Percentiles rank a stretch among this genome's conserved stretches.
phyloP scores from a whole-genome alignment of 2,329 filamentous ascomycete species.

The Ophiostoma piceae region DNA sequence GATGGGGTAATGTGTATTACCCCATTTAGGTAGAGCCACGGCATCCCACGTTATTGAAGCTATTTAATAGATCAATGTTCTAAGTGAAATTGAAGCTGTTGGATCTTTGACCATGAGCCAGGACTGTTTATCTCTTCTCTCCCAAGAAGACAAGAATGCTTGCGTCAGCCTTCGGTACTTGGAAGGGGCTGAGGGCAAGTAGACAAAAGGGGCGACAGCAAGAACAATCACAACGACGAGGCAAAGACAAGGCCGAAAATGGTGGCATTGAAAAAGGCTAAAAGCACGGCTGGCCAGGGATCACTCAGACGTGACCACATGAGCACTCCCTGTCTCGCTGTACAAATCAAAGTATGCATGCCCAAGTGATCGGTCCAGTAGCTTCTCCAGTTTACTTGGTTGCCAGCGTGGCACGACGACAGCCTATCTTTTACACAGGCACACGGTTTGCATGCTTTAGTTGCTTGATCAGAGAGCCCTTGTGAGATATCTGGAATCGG shows the following conservation, averaged over 20 bases:
- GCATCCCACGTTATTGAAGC: not conserved
- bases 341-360: not conserved
- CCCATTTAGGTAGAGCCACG: not conserved
- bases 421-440: conserved; percentile 16
- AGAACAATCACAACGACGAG: not conserved
- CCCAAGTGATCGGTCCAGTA: not conserved
- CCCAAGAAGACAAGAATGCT: not conserved
- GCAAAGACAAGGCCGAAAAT: not conserved
- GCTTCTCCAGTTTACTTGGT: not conserved
- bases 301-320: not conserved
- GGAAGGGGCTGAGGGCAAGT: conserved; percentile 14
- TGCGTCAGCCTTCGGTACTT: conserved; percentile 19
- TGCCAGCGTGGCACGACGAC: conserved; percentile 17
- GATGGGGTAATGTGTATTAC: not conserved
- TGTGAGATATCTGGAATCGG: not conserved
- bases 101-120: too few species aligned
- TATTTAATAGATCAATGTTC: not conserved
- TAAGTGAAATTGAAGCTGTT: too few species aligned
- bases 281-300: not conserved
- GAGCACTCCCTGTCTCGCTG: not conserved
- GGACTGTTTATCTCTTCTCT: not conserved
- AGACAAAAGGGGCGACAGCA: not conserved
- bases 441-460: not conserved
- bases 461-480: not conserved
- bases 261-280: not conserved